Base-by-base conservation (phyloP, 1,139 yeast species). In the Blastobotrys illinoisensis region DNA sequence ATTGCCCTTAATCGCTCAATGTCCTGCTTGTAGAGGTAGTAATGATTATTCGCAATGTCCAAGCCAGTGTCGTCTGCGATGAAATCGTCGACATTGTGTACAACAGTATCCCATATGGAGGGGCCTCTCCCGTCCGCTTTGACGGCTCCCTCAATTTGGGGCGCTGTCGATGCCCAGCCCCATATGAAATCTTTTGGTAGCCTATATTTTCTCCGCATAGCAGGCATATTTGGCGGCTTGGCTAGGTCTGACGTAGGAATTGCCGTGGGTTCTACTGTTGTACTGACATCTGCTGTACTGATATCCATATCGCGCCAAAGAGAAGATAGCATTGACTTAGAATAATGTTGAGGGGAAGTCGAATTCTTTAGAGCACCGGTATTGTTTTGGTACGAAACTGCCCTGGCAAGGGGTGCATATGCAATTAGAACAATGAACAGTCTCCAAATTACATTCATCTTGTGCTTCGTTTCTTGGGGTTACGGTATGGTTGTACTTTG, bases 91-190 rank as follows among this genome's bases (percentile, higher is more conserved):
- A 54, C 57, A 19, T 54, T 56, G 49, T 64, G 67, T 5, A 62
- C 59, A 13, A 61, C 57, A 3, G 51, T 58, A 55, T 72, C 76
- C 65, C 66, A 61, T 36, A 70, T 58, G 3, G 74, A 60, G n/a
- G 75, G 76, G 2, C 71, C 64, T 51, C 70, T 62, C 9, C 74
- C 74, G 53, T 72, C 73, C 23, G 65, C 73, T 46, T 68, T 65
- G 24, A 68, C 63, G 6, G 75, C 74, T 19, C 76, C 76, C 62
- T 73, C 76, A 48, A 71, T 67, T 57, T 73, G 76, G 11, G 61
- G 59, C 3, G 65, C 66, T 18, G 64, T 61, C n/a, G 64, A 54
- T 5, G 61, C 64, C 62, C 59, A 56, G 13, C 66, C 66, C 66
- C 66, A 63, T 4, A 63, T 54, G 47, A 63, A 63, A 46, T 54